phyloP scores from a whole-genome alignment of 345 rosid species.

The Psidium guajava region DNA sequence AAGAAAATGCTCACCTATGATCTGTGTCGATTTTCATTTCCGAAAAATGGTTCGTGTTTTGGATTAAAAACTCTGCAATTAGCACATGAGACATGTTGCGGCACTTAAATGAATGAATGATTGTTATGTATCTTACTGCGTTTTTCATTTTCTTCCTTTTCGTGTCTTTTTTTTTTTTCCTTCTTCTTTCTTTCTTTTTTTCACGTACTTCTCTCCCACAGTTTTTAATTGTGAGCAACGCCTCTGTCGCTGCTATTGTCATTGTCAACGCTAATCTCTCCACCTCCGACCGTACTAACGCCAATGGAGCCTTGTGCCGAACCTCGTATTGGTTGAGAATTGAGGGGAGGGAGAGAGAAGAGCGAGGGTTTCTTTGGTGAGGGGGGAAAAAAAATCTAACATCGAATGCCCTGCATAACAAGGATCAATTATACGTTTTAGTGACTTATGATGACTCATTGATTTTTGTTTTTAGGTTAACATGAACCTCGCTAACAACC shows the following conservation, averaged over 20 bases:
- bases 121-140: too few relatives aligned
- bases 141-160: neutral
- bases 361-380: neutral
- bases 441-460: fast-evolving
- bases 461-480: neutral
- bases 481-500: neutral
- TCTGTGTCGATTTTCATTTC: neutral
- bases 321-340: neutral
- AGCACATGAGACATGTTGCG: too few relatives aligned
- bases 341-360: neutral
- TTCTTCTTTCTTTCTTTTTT: neutral
- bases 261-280: neutral
- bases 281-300: neutral
- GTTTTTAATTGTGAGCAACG: neutral
- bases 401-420: too few relatives aligned
- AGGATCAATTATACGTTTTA: neutral
- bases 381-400: too few relatives aligned
- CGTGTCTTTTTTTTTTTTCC: fast-evolving
- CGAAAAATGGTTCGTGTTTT: neutral
- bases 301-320: neutral
- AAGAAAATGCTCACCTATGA: neutral
- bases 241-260: neutral
- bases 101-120: neutral
- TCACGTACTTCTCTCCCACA: neutral
- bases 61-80: neutral